These are phyloP conservation scores for Penicillium sclerotigenum DNA, from an alignment of 2,329 filamentous ascomycete genomes.

Conservation along the genomic window DNA sequence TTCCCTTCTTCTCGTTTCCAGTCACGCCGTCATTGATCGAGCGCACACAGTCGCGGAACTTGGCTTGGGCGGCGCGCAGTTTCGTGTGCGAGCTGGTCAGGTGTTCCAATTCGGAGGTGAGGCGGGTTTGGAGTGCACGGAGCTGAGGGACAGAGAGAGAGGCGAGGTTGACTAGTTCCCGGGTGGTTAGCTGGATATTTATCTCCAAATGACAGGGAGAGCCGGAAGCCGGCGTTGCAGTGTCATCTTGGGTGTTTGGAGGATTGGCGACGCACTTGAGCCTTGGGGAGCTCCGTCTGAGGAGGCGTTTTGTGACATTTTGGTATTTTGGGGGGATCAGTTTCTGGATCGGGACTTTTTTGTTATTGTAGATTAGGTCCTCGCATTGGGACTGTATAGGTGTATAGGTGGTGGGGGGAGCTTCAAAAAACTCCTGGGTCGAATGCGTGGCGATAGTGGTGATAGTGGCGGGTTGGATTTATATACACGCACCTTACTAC, in stretches of 20 bases:
- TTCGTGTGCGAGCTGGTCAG: slow-evolving; percentile 86
- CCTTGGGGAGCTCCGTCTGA: slow-evolving; percentile 31
- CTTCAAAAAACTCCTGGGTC: slow-evolving; percentile 9
- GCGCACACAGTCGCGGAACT: slow-evolving; percentile 84
- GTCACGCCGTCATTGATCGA: slow-evolving; percentile 64
- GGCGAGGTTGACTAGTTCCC: slow-evolving; percentile 60
- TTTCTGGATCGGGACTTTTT: not conserved
- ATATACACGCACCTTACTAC: slow-evolving; percentile 1
- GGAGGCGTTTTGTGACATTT: slow-evolving; percentile 31
- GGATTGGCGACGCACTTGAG: slow-evolving; percentile 22
- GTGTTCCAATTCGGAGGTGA: slow-evolving; percentile 94
- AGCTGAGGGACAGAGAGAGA: slow-evolving; percentile 81
- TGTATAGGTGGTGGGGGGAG: slow-evolving; percentile 1
- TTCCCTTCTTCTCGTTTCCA: slow-evolving; percentile 35
- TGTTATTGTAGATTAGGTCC: not conserved
- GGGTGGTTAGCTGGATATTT: not conserved
- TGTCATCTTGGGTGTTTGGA: not conserved
- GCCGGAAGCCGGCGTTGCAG: not conserved
- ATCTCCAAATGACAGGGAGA: not conserved
- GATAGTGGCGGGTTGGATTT: not conserved
- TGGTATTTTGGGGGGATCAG: not conserved
- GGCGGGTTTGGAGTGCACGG: slow-evolving; percentile 86
- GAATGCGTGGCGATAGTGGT: slow-evolving; percentile 4
- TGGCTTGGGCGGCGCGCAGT: slow-evolving; percentile 81
- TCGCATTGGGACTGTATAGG: slow-evolving; percentile 3